Base-by-base conservation (phyloP, 2,329 filamentous ascomycete genomes). In the Coniochaeta sp. region DNA sequence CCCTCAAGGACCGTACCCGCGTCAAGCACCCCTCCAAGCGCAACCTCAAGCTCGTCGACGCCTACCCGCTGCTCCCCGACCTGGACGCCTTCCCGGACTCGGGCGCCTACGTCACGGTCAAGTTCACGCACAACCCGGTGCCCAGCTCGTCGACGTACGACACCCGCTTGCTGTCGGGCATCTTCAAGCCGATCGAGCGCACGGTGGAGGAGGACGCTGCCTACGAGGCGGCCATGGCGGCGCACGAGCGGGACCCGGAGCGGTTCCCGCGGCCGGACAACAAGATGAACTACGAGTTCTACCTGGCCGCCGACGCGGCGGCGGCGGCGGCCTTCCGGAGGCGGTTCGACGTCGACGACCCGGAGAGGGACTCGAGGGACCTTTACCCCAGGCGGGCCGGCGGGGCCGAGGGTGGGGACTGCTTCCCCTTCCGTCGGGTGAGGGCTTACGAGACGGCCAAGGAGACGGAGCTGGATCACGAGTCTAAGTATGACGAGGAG, bases 71-170 rank as follows among this genome's bases (percentile, higher is more conserved):
- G 43, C 72, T 89, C 19, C 87, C 87, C 6, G 87, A 89, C 67
- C 78, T 87, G 47, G 83, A 87, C 62, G 82, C 85, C n/a, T 88
- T 88, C 75, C 85, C 86, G 56, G 87, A 89, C 71, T 84, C 83
- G 2, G 86, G 87, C 59, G 85, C 86, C 62, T 89, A 89, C 68
- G 83, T 88, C 64, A 85, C 86, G 16, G 79, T 89, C 74, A 89
- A 89, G 72, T 89, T 89, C 72, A 80, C 81, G 58, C 85, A 81
- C 64, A 87, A 87, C 69, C 87, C 87, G 3, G 81, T 89, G 31
- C 74, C 80, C 11, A 76, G 78, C 59, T 75, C 73, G 50, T 76
- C 67, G 55, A 73, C 73, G 52, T 89, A 87, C 70, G 85, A 88
- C 69, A 76, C 75, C 57, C 85, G 87, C 40, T 77, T 89, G 28